phyloP scores from a whole-genome alignment of 2,329 filamentous ascomycete species.

The Aspergillus fischeri region DNA sequence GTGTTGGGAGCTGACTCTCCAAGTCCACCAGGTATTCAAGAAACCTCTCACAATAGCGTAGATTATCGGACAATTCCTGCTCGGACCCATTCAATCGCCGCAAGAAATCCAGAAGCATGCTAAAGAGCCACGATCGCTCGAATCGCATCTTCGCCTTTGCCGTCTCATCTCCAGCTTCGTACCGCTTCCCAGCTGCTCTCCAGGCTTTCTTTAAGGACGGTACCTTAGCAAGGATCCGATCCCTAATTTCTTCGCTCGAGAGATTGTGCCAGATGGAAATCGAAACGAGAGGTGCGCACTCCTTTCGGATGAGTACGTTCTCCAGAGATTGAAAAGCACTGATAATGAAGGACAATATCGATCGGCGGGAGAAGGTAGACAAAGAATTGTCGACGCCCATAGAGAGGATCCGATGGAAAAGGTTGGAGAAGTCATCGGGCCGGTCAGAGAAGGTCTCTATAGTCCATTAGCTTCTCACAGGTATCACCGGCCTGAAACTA shows the following conservation, averaged over 20 bases:
- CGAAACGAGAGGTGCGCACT: constrained; percentile 91
- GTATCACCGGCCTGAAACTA: not conserved
- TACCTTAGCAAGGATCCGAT: constrained; percentile 67
- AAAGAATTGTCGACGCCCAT: constrained; percentile 73
- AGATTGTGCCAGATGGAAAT: constrained; percentile 96
- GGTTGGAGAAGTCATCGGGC: constrained; percentile 75
- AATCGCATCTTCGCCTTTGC: constrained; percentile 78
- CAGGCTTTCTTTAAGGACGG: constrained; percentile 82
- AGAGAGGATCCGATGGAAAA: constrained; percentile 86
- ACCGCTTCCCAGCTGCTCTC: constrained; percentile 81
- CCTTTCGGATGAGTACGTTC: constrained; percentile 81
- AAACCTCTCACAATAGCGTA: constrained; percentile 88
- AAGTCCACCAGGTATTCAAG: constrained; percentile 86
- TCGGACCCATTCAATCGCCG: constrained; percentile 60
- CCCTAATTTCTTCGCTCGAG: constrained; percentile 69
- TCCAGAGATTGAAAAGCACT: constrained; percentile 92
- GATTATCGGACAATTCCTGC: constrained; percentile 51
- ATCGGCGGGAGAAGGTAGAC: constrained; percentile 64
- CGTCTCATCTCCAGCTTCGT: constrained; percentile 76
- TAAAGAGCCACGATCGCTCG: constrained; percentile 90
- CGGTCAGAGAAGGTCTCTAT: constrained; percentile 71
- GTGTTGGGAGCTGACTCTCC: constrained; percentile 87
- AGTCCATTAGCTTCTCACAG: constrained; percentile 26
- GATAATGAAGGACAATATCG: constrained; percentile 86
- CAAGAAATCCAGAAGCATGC: constrained; percentile 78